phyloP scores from a whole-genome alignment of 495 filamentous ascomycete species.

The Talaromyces trachyspermus region DNA sequence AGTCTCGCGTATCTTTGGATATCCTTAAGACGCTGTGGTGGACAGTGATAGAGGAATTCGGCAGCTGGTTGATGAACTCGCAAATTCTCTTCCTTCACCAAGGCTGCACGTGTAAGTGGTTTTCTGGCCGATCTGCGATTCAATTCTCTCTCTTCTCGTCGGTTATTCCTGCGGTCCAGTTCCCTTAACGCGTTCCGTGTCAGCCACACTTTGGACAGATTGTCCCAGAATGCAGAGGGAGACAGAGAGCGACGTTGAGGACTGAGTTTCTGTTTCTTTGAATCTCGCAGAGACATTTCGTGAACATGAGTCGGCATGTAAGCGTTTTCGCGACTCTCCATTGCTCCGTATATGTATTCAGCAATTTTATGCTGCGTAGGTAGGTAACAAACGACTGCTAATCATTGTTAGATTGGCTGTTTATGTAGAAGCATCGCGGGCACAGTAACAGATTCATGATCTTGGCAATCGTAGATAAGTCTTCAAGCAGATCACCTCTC shows the following conservation, averaged over 20 bases:
- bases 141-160: no score
- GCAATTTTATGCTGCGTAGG: background rate
- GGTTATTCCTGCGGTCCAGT: conserved; percentile 9
- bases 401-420: no score
- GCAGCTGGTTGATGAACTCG: background rate
- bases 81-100: background rate
- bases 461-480: no score
- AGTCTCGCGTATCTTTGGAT: conserved; percentile 8
- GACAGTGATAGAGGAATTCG: background rate
- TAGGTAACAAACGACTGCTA: no score
- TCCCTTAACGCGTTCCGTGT: conserved; percentile 5
- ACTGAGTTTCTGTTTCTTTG: background rate
- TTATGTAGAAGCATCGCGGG: no score
- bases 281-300: background rate
- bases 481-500: no score
- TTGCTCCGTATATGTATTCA: background rate
- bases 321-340: background rate
- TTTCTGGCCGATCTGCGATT: no score
- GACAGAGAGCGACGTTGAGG: background rate
- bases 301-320: background rate
- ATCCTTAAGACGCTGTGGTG: background rate
- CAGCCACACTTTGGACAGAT: conserved; percentile 9
- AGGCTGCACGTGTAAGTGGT: no score
- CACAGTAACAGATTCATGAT: no score
- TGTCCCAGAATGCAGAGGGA: conserved; percentile 6